A percentile compares a stretch with the other conserved stretches of the same genome.
Evolutionary conservation across 2,329 filamentous ascomycete genomes (phyloP).

Genomic region (Beauveria scarabaeidicola): DNA sequence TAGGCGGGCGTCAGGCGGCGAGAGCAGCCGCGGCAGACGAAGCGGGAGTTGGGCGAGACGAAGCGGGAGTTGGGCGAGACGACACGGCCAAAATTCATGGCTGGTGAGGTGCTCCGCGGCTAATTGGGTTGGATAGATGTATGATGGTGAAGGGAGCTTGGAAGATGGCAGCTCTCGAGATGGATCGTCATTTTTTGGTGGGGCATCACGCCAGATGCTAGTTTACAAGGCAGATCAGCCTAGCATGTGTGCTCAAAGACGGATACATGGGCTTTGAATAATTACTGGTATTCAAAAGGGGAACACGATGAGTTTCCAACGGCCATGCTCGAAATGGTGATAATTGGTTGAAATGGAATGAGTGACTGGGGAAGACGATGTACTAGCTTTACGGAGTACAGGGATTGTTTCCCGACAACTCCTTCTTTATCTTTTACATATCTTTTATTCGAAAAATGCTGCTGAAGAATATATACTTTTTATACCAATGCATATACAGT

Average conservation of each 20-base stretch:
- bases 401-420: too few relatives aligned
- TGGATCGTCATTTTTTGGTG: neutral
- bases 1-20: conserved; percentile 28
- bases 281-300: too few relatives aligned
- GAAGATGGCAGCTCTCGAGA: neutral
- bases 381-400: too few relatives aligned
- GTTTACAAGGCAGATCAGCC: neutral
- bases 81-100: conserved; percentile 21
- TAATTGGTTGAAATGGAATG: too few relatives aligned
- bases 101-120: neutral
- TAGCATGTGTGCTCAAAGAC: neutral
- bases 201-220: conserved; percentile 1
- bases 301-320: too few relatives aligned
- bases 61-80: conserved; percentile 24
- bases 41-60: conserved; percentile 28
- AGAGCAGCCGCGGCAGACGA: conserved; percentile 41
- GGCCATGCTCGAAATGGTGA: too few relatives aligned
- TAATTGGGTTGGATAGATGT: neutral
- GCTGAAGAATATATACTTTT: too few relatives aligned
- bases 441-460: too few relatives aligned
- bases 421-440: too few relatives aligned
- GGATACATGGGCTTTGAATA: neutral
- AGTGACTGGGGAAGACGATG: too few relatives aligned
- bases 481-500: neutral
- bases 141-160: neutral